Base-by-base conservation (phyloP, 2,329 filamentous ascomycete species). In the Penicillium sp. region DNA sequence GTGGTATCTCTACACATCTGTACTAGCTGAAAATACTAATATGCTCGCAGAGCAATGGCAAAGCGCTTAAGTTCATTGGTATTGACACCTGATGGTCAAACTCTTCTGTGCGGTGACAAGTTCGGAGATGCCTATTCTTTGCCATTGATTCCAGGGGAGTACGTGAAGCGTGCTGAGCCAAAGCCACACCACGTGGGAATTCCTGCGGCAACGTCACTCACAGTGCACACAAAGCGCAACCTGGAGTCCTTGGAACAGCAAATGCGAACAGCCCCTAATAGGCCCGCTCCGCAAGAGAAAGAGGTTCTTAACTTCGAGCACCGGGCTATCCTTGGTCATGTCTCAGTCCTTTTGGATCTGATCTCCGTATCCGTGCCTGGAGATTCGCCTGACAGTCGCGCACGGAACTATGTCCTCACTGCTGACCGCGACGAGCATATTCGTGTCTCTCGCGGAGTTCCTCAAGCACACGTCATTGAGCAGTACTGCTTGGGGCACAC, bases 41-140 rank as follows among this genome's bases (percentile, higher is more conserved):
- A 18, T 12, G 5, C 33, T 10, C 45, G 33, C 47, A 93, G 90
- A 71, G 76, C 75, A 53, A 95, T 97, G 88, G 90, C 91, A 36
- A 97, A 96, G 76, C 85, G 91, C 33, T 90, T 92, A 12, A 93
- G 87, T 67, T 85, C 88, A 33, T 77, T 97, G 52, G 76, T 81
- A 47, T 74, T 96, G 47, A 85, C 87, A 7, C 76, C 83, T 36
- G 86, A 92, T 67, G 80, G 84, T 56, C 79, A 80, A 41, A 88
- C 85, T 8, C 89, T 99, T 57, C 74, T 97, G 52, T 85, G 84
- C 56, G 93, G 85, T 47, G 94, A 99, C 77, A 99, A 99, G 72
- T 97, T 97, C 66, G 94, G 94, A 60, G 94, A 99, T 70, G 93
- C 96, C 55, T 97, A 96, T 74, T 83, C 89, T 10, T 74, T 99